Evolutionary conservation across 345 rosid species (phyloP).

Genomic region (Arabidopsis arenosa): DNA sequence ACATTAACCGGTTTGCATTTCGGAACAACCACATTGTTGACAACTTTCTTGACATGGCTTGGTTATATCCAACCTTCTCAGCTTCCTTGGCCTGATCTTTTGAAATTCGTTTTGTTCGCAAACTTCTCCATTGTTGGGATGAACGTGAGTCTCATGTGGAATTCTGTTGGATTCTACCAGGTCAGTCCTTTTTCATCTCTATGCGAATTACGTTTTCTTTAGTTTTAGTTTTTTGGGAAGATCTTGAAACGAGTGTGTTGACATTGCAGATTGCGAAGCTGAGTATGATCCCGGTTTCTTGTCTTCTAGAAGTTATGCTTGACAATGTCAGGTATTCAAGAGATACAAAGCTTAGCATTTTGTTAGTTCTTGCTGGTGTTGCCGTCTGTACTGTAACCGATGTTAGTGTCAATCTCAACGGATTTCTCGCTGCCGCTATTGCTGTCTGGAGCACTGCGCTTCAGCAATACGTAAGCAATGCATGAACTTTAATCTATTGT

Average conservation of each 20-base stretch:
- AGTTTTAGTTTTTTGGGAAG: not conserved
- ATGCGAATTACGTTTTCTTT: not conserved
- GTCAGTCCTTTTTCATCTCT: conserved; percentile 43
- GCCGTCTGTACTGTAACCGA: conserved; percentile 99
- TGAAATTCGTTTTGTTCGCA: conserved; percentile 87
- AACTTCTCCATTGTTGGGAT: conserved; percentile 98
- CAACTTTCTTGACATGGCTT: conserved; percentile 74
- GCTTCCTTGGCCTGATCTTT: conserved; percentile 75
- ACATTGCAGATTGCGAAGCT: conserved; percentile 87
- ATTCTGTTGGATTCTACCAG: conserved; percentile 99
- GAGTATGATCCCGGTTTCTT: conserved; percentile 98
- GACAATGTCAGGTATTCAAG: conserved; percentile 94
- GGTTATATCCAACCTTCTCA: conserved; percentile 88
- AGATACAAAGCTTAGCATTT: conserved; percentile 96
- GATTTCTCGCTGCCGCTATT: conserved; percentile 85
- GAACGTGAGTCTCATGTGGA: conserved; percentile 99
- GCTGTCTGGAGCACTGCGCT: conserved; percentile 99
- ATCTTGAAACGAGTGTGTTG: conserved; percentile 8
- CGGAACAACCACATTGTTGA: conserved; percentile 86
- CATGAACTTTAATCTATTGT: not conserved
- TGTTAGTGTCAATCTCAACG: conserved; percentile 92
- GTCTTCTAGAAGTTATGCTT: conserved; percentile 88
- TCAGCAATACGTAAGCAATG: conserved; percentile 89
- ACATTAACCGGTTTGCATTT: conserved; percentile 98
- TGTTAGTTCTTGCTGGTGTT: conserved; percentile 91